Base-by-base conservation (phyloP, 192 early-diverging fungal genomes). In the Linnemannia elongata region DNA sequence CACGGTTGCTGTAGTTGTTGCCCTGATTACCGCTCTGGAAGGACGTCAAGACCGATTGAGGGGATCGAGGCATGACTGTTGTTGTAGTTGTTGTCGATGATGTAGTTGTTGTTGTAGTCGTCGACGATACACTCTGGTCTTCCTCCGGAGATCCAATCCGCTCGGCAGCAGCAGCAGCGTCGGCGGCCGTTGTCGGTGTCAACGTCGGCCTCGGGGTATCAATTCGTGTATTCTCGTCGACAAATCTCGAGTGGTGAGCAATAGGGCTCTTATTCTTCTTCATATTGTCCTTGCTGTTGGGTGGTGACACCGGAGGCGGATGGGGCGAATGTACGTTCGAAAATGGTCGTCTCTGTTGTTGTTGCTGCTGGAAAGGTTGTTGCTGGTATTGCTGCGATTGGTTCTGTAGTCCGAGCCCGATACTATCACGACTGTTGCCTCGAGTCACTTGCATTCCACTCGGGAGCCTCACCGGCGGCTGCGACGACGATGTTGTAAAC, bases 221-320 rank as follows among this genome's bases (percentile, higher is more conserved):
- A 41, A 86, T 80, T 30, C 83, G 75, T 7, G 78, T 86, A 35
- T 86, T 86, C 38, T 86, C 83, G 6, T 86, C 74, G 10, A 80
- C 57, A 52, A 86, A 76, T 22, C 83, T 35, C 1, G 83, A 86
- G 45, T 86, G 83, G 15, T 84, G 82, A 30, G 82, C 55, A 75
- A 77, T 77, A 18, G 79, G 69, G 68, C 69, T 72, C 55, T 82
- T 82, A 20, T 66, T 49, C 35, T 69, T 60, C 39, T 54, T 75
- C 33, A 73, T 77, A 4, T 73, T 49, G 66, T 33, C 60, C 36
- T 68, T 47, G n/a, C 44, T 49, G 45, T 36, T 66, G 0, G 60
- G 60, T 18, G 83, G 79, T 27, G 83, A 80, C 7, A 80, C 78
- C 44, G 83, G 75, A 20, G 83, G 83, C 9, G 83, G 83, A 13